Conservation (phyloP, 192 early-diverging fungal genomes). For the Phlyctochytrium arcticum region DNA sequence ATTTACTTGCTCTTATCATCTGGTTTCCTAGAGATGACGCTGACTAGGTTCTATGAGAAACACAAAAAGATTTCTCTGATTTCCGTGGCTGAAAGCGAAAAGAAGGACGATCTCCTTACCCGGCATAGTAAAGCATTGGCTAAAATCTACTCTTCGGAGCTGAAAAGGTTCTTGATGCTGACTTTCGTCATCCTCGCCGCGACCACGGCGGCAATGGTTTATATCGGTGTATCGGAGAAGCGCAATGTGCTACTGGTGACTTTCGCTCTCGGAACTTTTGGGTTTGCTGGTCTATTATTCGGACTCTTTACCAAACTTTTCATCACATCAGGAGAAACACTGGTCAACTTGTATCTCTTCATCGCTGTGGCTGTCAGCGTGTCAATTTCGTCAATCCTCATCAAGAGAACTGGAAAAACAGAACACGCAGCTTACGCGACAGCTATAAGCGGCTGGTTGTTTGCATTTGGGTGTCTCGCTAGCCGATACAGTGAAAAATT, state of each 20-base stretch:
- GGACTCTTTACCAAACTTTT: constrained; percentile 46
- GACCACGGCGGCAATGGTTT: neutral
- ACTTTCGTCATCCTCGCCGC: neutral
- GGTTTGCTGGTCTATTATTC: constrained; percentile 29
- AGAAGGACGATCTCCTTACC: neutral
- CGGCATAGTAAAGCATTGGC: constrained; percentile 1
- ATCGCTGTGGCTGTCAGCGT: constrained; percentile 18
- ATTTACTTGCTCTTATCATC: constrained; percentile 37
- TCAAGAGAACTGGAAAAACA: constrained; percentile 19
- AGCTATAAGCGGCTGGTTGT: constrained; percentile 35
- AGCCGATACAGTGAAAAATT: constrained; percentile 16
- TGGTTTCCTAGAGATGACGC: constrained; percentile 37
- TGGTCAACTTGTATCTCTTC: constrained; percentile 18
- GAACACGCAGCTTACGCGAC: constrained; percentile 7
- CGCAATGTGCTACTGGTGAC: neutral
- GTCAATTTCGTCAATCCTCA: neutral
- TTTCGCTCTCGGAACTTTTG: constrained; percentile 13
- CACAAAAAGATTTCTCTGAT: constrained; percentile 13
- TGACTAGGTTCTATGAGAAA: constrained; percentile 20
- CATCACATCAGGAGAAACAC: constrained; percentile 24
- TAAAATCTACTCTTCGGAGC: constrained; percentile 12
- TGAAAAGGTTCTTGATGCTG: constrained; percentile 7
- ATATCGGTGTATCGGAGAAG: neutral
- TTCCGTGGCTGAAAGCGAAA: constrained; percentile 10
- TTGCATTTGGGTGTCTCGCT: constrained; percentile 30